Evolutionary conservation across 2,329 filamentous ascomycete genomes (phyloP), one percentile per base, ranked within the genome.

Genomic region (Claviceps sp.): DNA sequence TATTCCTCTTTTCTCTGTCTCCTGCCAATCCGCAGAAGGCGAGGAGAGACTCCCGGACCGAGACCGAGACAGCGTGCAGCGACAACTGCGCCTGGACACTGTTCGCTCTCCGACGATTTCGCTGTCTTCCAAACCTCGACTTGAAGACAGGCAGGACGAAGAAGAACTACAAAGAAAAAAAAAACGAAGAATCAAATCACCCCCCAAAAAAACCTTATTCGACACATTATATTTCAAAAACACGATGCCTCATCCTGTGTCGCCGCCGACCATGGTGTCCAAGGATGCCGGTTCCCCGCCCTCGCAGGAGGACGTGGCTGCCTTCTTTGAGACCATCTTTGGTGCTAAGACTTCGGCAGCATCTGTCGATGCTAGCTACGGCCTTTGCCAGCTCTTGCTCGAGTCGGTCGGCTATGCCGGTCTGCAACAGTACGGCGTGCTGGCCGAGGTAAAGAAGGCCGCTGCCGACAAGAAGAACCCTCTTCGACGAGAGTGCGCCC

Each of bases 381-480:
- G 68, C 17, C 73, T 83, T n/a, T 82, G 78, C 70, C 75, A 81
- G 59, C 62, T 80, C 24, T 65, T 84, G 6, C 65, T 79, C 58
- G 73, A 73, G 65, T 72, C 72, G 41, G 72, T 78, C 55, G 77
- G 77, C 57, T 73, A 73, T 60, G 68, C 66, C 41, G 78, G 78
- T 53, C 71, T 82, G 48, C 61, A 68, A 40, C 61, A 71, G 48
- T 81, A 80, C 62, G 76, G 75, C 57, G 64, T 82, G 57, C 62
- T 81, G 30, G 66, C 71, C 60, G 76, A 80, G 64, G 58, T 81
- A 56, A 78, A 75, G 64, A 80, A 95, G 76, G 88, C 87, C 40
- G 89, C 91, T 4, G 73, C 76, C 60, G 89, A 97, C 72, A 98
- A 97, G 82, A 98, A 98, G 77, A 90, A 84, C 68, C 85, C 85